Base-by-base conservation (phyloP, 192 early-diverging fungal species). In the Dissophora globulifera region DNA sequence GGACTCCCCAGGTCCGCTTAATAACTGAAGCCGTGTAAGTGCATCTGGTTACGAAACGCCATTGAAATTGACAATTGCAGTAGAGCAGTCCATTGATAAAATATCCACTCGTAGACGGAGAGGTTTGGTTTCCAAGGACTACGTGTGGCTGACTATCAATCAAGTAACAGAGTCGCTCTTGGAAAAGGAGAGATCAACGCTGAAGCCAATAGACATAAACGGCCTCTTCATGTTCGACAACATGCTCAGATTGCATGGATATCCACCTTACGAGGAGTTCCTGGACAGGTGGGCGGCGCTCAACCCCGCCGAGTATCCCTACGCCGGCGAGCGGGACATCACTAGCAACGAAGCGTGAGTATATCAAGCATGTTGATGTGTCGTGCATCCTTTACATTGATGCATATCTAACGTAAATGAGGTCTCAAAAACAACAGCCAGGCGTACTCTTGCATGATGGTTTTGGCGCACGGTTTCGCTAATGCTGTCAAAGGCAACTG, bases 401-500 rank as follows among this genome's bases (percentile, higher is more conserved):
- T n/a, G n/a, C n/a, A n/a, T n/a, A n/a, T n/a, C n/a, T n/a, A n/a
- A n/a, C n/a, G n/a, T n/a, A n/a, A n/a, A n/a, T n/a, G n/a, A n/a
- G n/a, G n/a, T n/a, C n/a, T n/a, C n/a, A n/a, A n/a, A n/a, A n/a
- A n/a, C n/a, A n/a, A 32, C 27, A 3, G 82, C 2, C 61, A 82
- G 46, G 84, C 81, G 0, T 85, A 85, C 46, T 85, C 81, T 0
- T 85, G 84, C 41, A 85, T 85, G 81, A 81, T 81, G 81, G 67
- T 79, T 1, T 76, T 85, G 76, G 83, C 81, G 11, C 35, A 69
- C 12, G 81, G 79, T 4, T 85, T 85, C 51, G 68, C 72, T 10
- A 65, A 71, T 31, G 69, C 80, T 7, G 50, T 81, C 1, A 54
- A 47, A 10, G 55, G 59, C 3, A 79, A 79, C n/a, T 67, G 32